These are phyloP conservation scores for Malus hybrid DNA, from an alignment of 331 rosid species.

Conservation along the genomic window DNA sequence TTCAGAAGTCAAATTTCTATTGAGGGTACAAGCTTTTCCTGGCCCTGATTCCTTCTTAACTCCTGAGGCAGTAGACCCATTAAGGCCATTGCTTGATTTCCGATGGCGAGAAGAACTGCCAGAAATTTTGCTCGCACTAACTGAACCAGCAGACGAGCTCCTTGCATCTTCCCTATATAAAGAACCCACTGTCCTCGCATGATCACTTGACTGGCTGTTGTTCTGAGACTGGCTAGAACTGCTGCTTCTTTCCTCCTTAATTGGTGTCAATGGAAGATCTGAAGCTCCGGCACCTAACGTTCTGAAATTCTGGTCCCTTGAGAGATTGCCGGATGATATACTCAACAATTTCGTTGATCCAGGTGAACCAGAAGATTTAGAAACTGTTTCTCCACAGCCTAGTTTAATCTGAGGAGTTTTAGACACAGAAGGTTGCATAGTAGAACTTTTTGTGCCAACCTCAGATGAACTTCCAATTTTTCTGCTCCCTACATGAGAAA, in stretches of 20 bases:
- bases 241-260: conserved; percentile 75
- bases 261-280: conserved; percentile 45
- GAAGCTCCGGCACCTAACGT: conserved; percentile 32
- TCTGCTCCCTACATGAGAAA: conserved; percentile 49
- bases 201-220: conserved; percentile 81
- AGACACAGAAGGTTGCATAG: conserved; percentile 34
- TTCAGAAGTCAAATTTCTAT: conserved; percentile 33
- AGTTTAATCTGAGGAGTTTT: conserved; percentile 46
- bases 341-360: conserved; percentile 31
- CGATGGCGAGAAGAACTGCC: conserved; percentile 56
- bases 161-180: conserved; percentile 63
- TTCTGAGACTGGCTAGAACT: conserved; percentile 86
- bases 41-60: conserved; percentile 44
- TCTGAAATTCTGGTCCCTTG: conserved; percentile 45
- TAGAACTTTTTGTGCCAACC: conserved; percentile 48
- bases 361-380: conserved; percentile 41
- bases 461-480: conserved; percentile 49
- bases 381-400: conserved; percentile 33
- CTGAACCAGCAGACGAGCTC: conserved; percentile 64
- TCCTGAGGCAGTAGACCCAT: conserved; percentile 38
- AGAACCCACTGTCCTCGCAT: conserved; percentile 50
- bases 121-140: conserved; percentile 45
- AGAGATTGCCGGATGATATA: conserved; percentile 21
- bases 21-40: conserved; percentile 38
- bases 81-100: conserved; percentile 53